Evolutionary conservation across 805 yeast genomes (phyloP).

Genomic region (Tanozyma kutaoensis): DNA sequence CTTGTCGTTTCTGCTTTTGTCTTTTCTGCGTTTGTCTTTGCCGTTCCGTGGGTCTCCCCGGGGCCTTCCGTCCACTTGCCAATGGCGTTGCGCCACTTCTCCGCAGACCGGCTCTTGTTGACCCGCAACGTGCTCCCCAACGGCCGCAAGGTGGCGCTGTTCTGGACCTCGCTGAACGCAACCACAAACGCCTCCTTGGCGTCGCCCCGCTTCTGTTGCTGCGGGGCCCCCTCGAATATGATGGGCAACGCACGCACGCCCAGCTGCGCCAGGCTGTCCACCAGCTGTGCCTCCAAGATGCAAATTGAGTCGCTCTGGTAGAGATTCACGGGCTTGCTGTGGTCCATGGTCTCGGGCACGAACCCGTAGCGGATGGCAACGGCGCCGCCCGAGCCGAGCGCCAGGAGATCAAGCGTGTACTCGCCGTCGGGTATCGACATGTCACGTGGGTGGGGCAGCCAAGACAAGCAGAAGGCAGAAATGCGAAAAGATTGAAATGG

Average conservation of each 20-base stretch:
- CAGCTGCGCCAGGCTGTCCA: slow-evolving; percentile 6
- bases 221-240: slow-evolving; percentile 26
- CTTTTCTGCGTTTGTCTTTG: background rate
- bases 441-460: background rate
- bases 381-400: slow-evolving; percentile 3
- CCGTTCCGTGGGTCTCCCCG: background rate
- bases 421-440: slow-evolving; percentile 30
- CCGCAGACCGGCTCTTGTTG: slow-evolving; percentile 22
- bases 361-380: slow-evolving; percentile 26
- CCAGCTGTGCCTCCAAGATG: slow-evolving; percentile 16
- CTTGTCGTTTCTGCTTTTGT: no score
- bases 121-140: slow-evolving; percentile 20
- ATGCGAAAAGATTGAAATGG: no score
- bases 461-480: no score
- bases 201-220: slow-evolving; percentile 8
- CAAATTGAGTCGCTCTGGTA: slow-evolving; percentile 21
- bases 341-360: slow-evolving; percentile 28
- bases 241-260: slow-evolving; percentile 8
- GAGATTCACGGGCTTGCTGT: slow-evolving; percentile 15
- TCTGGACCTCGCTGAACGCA: slow-evolving; percentile 4
- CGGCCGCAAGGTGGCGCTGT: slow-evolving; percentile 8
- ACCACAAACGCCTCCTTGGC: no score
- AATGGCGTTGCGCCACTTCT: slow-evolving; percentile 12
- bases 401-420: slow-evolving; percentile 25
- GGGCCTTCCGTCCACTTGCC: slow-evolving; percentile 8